Conservation (phyloP, 495 filamentous ascomycete species). For the Neurospora sp. region DNA sequence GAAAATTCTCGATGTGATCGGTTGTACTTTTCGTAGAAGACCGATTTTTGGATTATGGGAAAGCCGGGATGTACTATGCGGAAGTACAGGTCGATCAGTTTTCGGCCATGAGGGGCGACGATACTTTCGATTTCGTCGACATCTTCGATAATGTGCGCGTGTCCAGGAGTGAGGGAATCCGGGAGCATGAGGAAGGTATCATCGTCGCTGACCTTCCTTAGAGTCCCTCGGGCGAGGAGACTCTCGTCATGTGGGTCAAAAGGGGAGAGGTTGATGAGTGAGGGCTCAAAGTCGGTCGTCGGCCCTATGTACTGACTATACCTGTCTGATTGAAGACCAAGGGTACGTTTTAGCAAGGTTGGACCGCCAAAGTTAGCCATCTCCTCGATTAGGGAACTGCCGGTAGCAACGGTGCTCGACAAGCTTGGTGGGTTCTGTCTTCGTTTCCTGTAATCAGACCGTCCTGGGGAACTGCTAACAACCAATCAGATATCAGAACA, state of each 20-base stretch:
- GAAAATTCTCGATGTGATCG: constrained; percentile 68
- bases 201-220: constrained; percentile 70
- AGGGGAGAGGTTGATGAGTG: constrained; percentile 58
- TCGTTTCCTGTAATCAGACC: constrained; percentile 42
- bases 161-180: constrained; percentile 50
- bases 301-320: constrained; percentile 57
- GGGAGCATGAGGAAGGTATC: constrained; percentile 78
- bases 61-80: constrained; percentile 80
- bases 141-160: constrained; percentile 52
- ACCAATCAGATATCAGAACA: constrained; percentile 37
- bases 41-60: constrained; percentile 78
- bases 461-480: constrained; percentile 38
- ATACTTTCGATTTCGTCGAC: constrained; percentile 72
- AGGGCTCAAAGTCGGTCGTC: constrained; percentile 64
- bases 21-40: constrained; percentile 77
- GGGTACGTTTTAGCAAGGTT: constrained; percentile 51
- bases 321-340: constrained; percentile 52
- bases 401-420: constrained; percentile 41
- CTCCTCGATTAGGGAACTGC: constrained; percentile 44
- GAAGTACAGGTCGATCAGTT: constrained; percentile 80
- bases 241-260: constrained; percentile 67
- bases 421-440: constrained; percentile 43
- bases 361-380: constrained; percentile 53
- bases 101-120: constrained; percentile 71
- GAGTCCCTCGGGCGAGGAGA: constrained; percentile 52